Conservation (phyloP, 768 basidiomycete genomes). For the Suillus brevipes region DNA sequence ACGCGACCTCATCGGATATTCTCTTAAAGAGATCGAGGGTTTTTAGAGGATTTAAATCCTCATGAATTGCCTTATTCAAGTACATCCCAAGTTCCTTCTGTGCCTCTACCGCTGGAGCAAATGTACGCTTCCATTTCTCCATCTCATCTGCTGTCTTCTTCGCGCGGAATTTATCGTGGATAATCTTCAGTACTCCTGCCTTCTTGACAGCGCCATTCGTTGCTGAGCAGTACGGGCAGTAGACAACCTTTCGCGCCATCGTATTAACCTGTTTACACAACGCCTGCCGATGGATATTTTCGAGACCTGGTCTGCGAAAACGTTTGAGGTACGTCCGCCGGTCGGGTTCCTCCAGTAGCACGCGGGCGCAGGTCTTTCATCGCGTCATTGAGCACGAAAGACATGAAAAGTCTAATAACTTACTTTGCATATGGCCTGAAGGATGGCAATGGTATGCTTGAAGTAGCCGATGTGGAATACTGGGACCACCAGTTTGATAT, state of each 20-base stretch:
- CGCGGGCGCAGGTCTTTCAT: conserved; percentile 84
- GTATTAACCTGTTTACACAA: conserved; percentile 84
- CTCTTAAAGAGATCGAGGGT: conserved; percentile 89
- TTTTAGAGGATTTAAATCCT: conserved; percentile 93
- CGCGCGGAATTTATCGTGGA: conserved; percentile 95
- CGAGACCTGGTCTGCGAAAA: conserved; percentile 88
- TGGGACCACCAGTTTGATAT: conserved; percentile 94
- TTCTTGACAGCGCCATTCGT: conserved; percentile 98
- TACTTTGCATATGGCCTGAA: conserved; percentile 98
- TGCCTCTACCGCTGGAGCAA: conserved; percentile 77
- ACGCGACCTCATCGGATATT: conserved; percentile 83
- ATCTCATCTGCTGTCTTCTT: conserved; percentile 90
- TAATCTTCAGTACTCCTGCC: conserved; percentile 90
- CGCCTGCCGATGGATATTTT: conserved; percentile 86
- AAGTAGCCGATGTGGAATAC: conserved; percentile 99
- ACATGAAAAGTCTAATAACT: neutral
- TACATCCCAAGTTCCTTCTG: conserved; percentile 86
- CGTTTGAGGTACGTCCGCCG: conserved; percentile 80
- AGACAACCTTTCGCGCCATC: conserved; percentile 83
- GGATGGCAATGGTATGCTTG: conserved; percentile 88
- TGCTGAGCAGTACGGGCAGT: conserved; percentile 91
- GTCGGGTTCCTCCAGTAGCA: conserved; percentile 85
- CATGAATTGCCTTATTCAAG: conserved; percentile 83
- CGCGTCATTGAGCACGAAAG: conserved; percentile 4
- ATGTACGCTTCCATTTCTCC: conserved; percentile 84